phyloP scores from a whole-genome alignment of 371 early-diverging fungal genomes.

The Syncephalastrum monosporum region DNA sequence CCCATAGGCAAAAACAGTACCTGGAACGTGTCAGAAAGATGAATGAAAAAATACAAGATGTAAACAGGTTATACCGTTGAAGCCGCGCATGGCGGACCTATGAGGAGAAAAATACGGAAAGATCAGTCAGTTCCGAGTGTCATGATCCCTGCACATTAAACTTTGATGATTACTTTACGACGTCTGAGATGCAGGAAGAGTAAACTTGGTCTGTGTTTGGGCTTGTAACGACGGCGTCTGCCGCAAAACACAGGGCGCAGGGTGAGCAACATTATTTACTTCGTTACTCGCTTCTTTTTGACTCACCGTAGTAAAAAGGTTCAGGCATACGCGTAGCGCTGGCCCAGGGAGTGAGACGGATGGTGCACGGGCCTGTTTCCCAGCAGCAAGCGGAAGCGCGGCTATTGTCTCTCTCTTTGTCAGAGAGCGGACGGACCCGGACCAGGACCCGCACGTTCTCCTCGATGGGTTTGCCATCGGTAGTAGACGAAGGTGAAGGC shows the following conservation, averaged over 20 bases:
- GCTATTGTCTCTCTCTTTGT: constrained; percentile 65
- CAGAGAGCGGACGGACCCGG: constrained; percentile 45
- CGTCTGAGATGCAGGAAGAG: constrained; percentile 26
- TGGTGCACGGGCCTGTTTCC: no score
- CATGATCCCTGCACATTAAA: not conserved
- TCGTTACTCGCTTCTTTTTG: no score
- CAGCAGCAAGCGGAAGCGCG: constrained; percentile 15
- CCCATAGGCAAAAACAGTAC: constrained; percentile 77
- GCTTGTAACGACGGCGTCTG: constrained; percentile 10
- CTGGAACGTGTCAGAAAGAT: constrained; percentile 23
- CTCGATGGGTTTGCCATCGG: no score
- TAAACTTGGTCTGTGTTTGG: constrained; percentile 28
- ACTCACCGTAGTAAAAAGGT: no score
- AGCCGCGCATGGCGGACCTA: constrained; percentile 20
- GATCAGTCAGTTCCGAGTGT: not conserved
- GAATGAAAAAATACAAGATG: not conserved
- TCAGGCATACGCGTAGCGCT: no score
- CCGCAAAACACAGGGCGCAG: not conserved
- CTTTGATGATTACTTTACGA: constrained; percentile 30
- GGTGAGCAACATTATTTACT: no score
- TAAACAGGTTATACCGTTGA: constrained; percentile 12
- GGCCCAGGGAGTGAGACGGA: no score
- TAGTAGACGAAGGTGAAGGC: no score
- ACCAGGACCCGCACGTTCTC: constrained; percentile 3
- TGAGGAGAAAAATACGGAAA: not conserved